Conservation (phyloP, 1,284 basidiomycete species). For the Cryptococcus sp. region DNA sequence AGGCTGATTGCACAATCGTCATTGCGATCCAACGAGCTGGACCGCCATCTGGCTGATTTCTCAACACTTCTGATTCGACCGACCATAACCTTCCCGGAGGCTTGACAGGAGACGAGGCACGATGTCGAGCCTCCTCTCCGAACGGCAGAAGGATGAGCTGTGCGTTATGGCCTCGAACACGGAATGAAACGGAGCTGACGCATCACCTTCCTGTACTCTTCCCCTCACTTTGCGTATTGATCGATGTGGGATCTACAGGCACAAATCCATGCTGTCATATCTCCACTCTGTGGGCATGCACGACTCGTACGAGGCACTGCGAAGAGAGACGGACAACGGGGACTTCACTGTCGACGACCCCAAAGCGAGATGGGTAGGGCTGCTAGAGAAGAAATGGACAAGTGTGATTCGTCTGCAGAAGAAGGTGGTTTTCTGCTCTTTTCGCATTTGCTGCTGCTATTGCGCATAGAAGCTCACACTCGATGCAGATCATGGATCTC, state of each 20-base stretch:
- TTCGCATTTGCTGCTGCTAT: background rate
- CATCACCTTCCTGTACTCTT: slow-evolving; percentile 12
- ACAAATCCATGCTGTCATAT: slow-evolving; percentile 84
- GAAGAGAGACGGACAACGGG: slow-evolving; percentile 60
- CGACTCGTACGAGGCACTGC: slow-evolving; percentile 66
- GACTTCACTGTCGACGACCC: slow-evolving; percentile 74
- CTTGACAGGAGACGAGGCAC: slow-evolving; percentile 8
- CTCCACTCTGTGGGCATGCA: slow-evolving; percentile 67
- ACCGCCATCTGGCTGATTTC: no score
- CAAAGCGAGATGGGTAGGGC: slow-evolving; percentile 76
- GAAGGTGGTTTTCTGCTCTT: slow-evolving; percentile 63
- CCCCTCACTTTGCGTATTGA: background rate
- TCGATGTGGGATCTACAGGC: slow-evolving; percentile 56
- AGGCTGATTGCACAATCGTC: no score
- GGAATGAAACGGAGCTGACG: background rate
- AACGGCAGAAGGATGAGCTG: slow-evolving; percentile 81
- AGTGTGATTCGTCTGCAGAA: slow-evolving; percentile 89
- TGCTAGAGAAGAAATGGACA: slow-evolving; percentile 95
- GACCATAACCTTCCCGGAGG: slow-evolving; percentile 2
- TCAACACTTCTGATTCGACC: no score
- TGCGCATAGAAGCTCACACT: background rate
- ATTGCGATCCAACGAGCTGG: no score
- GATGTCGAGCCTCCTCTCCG: slow-evolving; percentile 61
- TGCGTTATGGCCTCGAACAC: slow-evolving; percentile 52
- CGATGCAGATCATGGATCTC: slow-evolving; percentile 79